Base-by-base conservation (phyloP, 176 grass and related monocot species). In the Triticum monococcum region DNA sequence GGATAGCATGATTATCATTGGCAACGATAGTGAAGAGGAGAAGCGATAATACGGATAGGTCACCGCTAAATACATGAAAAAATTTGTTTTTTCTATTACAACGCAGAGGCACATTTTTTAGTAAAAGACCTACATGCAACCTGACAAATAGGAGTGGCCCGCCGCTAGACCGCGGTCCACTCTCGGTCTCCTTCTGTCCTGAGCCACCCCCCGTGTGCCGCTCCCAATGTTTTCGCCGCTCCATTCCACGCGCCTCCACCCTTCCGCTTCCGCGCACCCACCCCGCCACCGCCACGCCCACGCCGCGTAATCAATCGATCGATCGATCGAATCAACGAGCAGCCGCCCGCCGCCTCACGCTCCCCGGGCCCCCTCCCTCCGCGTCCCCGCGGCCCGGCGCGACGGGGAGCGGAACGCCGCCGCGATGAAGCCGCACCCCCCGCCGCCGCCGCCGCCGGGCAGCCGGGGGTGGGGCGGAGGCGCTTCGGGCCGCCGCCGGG, bases 381-480 rank as follows among this genome's bases (percentile, higher is more conserved):
- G 67, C 69, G 12, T 37, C 36, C 45, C 13, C 71, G 38, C 18
- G 17, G 69, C 16, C 7, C 7, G 24, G 31, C 18, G 50, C 82
- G 28, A 64, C 22, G 48, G 48, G 32, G 41, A 57, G 66, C 35
- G 24, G 36, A 41, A 8, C 22, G 17, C 32, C 37, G 7, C 59
- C 26, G n/a, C 68, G 65, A 95, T 79, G 93, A 88, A 59, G 84
- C 87, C 23, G 61, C 86, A 12, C 59, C 22, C 72, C 54, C 81
- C 28, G 38, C 70, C 32, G 37, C 46, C 32, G 23, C 46, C 68
- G 83, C 13, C 60, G 72, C 72, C 26, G 25, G 50, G 8, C 25
- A 75, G 3, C 72, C 25, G 24, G 25, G 43, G 72, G 28, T 75
- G 30, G 25, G 70, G 79, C 2, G 77, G 67, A 5, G 78, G 78